Conservation (phyloP, 2,329 filamentous ascomycete species). For the Penicillium crustosum region DNA sequence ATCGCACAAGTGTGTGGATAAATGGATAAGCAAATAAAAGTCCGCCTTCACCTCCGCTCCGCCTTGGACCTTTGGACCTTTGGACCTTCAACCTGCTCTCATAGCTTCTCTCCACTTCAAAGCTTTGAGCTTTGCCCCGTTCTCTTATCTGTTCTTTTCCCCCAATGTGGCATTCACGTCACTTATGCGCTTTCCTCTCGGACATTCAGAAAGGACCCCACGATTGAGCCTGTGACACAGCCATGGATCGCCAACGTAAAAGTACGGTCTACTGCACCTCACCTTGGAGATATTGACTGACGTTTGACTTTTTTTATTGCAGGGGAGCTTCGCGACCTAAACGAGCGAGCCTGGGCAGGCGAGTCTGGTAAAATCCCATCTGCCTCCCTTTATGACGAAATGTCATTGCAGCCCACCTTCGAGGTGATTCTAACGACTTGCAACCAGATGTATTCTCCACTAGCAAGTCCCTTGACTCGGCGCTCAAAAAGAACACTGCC, state of each 20-base stretch:
- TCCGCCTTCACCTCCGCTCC: constrained; percentile 25
- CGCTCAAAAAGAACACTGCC: constrained; percentile 95
- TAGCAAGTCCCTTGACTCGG: constrained; percentile 81
- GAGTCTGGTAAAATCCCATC: constrained; percentile 67
- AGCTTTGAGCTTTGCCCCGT: not conserved
- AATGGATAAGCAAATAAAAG: constrained; percentile 11
- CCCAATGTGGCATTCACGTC: constrained; percentile 44
- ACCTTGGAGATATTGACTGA: not conserved
- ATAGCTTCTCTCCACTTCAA: not conserved
- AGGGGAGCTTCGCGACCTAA: constrained; percentile 90
- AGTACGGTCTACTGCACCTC: constrained; percentile 33
- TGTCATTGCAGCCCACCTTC: constrained; percentile 8
- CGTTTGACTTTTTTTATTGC: constrained; percentile 7
- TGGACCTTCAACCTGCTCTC: not conserved
- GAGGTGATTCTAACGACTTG: constrained; percentile 17
- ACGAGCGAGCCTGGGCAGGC: constrained; percentile 83
- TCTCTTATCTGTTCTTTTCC: constrained; percentile 1
- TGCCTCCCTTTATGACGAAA: constrained; percentile 15
- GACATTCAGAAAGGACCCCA: constrained; percentile 38
- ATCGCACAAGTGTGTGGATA: constrained; percentile 3
- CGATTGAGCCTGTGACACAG: constrained; percentile 31
- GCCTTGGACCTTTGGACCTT: constrained; percentile 13
- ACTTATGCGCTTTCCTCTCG: constrained; percentile 37
- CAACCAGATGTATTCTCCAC: constrained; percentile 72
- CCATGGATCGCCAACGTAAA: constrained; percentile 53